These are phyloP conservation scores for Balansia obtecta DNA, from an alignment of 2,329 filamentous ascomycete species.

Conservation along the genomic window DNA sequence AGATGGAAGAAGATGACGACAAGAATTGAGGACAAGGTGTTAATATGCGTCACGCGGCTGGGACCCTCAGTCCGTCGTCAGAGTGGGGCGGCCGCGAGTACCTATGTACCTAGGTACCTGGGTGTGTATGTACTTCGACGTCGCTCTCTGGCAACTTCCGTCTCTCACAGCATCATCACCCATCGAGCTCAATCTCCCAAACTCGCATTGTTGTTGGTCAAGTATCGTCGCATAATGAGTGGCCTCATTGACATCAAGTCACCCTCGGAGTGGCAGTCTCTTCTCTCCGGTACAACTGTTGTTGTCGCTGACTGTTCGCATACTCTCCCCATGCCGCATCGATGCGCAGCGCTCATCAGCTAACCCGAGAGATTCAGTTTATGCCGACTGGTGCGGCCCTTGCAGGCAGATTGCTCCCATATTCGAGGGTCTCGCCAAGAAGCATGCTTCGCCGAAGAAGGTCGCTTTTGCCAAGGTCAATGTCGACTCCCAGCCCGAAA, in stretches of 20 bases:
- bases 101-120: too few species aligned
- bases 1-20: too few species aligned
- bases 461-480: conserved; percentile 13
- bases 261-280: conserved; percentile 55
- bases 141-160: too few species aligned
- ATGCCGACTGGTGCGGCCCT: conserved; percentile 37
- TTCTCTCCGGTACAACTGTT: conserved; percentile 61
- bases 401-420: conserved; percentile 36
- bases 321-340: neutral
- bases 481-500: conserved; percentile 13
- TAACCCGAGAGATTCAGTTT: conserved; percentile 57
- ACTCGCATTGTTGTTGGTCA: neutral
- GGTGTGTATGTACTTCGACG: too few species aligned
- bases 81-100: too few species aligned
- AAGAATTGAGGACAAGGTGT: too few species aligned
- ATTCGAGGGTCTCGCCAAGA: conserved; percentile 35
- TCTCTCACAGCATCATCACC: too few species aligned
- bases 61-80: too few species aligned
- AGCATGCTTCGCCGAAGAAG: conserved; percentile 13
- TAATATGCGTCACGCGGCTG: too few species aligned
- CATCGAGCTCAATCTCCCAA: neutral
- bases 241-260: conserved; percentile 48
- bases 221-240: conserved; percentile 23
- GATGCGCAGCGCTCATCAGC: neutral
- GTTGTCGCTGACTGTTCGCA: conserved; percentile 80